Percentiles rank a stretch among this genome's conserved stretches.
phyloP scores from a whole-genome alignment of 2,329 filamentous ascomycete species.

The Didymella segeticola region DNA sequence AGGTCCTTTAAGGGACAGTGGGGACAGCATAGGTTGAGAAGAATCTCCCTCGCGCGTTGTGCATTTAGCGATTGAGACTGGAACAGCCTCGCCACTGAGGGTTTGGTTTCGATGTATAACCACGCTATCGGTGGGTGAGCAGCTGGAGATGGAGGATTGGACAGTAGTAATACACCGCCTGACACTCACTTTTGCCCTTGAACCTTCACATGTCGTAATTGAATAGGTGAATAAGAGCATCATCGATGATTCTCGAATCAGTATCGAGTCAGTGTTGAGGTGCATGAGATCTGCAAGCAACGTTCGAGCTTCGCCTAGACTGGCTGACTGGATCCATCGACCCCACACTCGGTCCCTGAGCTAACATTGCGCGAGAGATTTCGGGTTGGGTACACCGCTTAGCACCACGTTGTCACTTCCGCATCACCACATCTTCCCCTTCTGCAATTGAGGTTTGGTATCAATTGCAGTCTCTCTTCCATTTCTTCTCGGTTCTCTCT shows the following conservation, averaged over 20 bases:
- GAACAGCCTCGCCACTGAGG: background rate
- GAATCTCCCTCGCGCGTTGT: constrained; percentile 2
- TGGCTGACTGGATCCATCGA: no score
- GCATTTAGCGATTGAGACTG: background rate
- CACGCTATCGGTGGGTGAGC: background rate
- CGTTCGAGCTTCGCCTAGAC: constrained; percentile 23
- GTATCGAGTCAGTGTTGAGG: constrained; percentile 7
- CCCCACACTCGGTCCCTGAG: constrained; percentile 25
- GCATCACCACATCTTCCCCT: constrained; percentile 14
- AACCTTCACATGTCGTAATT: background rate
- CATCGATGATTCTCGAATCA: constrained; percentile 4
- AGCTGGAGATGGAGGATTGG: background rate
- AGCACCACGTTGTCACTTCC: constrained; percentile 22
- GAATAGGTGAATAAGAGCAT: background rate
- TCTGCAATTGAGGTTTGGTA: constrained; percentile 20
- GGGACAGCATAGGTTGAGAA: background rate
- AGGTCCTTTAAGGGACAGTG: background rate
- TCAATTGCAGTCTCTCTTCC: constrained; percentile 23
- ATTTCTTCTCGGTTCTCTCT: constrained; percentile 7
- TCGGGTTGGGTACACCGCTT: constrained; percentile 17
- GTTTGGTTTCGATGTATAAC: constrained; percentile 1
- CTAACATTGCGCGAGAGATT: constrained; percentile 21
- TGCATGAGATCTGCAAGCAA: constrained; percentile 20
- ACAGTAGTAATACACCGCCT: constrained; percentile 8
- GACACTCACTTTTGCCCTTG: background rate